A percentile compares a stretch with the other conserved stretches of the same genome.
Evolutionary conservation across 441 rosid species (phyloP).

Genomic region (Pelargonium citronellum): DNA sequence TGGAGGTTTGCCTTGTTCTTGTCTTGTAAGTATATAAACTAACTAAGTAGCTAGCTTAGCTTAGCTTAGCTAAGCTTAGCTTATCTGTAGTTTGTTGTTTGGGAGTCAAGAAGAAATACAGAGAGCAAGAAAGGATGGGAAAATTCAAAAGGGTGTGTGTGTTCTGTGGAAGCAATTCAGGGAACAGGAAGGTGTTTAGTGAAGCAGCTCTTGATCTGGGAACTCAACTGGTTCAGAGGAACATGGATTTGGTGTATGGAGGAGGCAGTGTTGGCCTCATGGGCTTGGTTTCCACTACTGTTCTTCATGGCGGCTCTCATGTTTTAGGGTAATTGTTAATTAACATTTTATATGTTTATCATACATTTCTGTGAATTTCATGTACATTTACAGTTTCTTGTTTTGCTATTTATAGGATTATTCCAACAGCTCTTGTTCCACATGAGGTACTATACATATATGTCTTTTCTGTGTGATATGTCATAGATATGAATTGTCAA

Average conservation of each 20-base stretch:
- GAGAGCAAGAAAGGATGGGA: constrained; percentile 22
- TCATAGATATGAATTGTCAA: background rate
- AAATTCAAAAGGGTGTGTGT: constrained; percentile 44
- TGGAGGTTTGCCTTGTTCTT: background rate
- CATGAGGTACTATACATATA: constrained; percentile 28
- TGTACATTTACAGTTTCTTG: background rate
- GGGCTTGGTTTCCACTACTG: constrained; percentile 46
- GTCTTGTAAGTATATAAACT: background rate
- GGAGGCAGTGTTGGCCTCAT: constrained; percentile 51
- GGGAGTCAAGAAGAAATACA: background rate
- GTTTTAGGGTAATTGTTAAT: constrained; percentile 39
- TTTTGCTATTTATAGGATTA: constrained; percentile 22
- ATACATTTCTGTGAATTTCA: background rate
- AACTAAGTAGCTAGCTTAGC: background rate
- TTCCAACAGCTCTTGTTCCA: constrained; percentile 40
- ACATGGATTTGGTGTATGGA: constrained; percentile 43
- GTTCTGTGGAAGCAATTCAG: constrained; percentile 46
- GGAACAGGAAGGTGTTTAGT: constrained; percentile 34
- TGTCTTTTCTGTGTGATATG: too few relatives aligned
- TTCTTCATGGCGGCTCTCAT: constrained; percentile 40
- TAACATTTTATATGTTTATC: background rate
- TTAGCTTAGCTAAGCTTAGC: background rate
- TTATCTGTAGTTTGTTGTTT: background rate
- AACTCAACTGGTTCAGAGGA: constrained; percentile 35
- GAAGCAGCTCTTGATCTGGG: constrained; percentile 46